A percentile compares a stretch with the other conserved stretches of the same genome.
These are phyloP conservation scores for Melanogaster broomeanus DNA, from an alignment of 768 basidiomycete species.

Conservation along the genomic window DNA sequence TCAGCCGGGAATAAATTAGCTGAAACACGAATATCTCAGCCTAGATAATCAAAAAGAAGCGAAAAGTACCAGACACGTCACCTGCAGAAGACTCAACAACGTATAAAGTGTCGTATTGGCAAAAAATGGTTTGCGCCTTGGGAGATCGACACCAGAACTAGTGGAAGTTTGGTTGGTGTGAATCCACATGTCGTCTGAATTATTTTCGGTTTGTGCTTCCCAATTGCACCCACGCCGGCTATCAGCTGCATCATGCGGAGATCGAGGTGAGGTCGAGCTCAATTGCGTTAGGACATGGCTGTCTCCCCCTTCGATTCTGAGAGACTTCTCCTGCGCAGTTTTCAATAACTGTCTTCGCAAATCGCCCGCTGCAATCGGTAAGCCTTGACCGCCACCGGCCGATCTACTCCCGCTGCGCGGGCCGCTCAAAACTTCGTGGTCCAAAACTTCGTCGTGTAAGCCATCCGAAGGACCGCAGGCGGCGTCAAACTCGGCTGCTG, in stretches of 20 bases:
- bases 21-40: constrained; percentile 34
- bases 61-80: constrained; percentile 25
- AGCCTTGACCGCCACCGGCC: constrained; percentile 41
- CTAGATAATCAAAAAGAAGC: neutral
- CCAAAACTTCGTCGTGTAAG: constrained; percentile 38
- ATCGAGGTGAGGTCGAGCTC: constrained; percentile 9
- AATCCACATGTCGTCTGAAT: constrained; percentile 59
- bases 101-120: constrained; percentile 93
- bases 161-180: constrained; percentile 34
- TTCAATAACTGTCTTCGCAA: constrained; percentile 79
- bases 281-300: constrained; percentile 27
- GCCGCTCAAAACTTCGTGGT: constrained; percentile 24
- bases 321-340: constrained; percentile 64
- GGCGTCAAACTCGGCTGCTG: constrained; percentile 65
- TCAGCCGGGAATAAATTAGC: constrained; percentile 87
- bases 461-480: constrained; percentile 59
- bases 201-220: constrained; percentile 1
- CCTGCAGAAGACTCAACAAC: constrained; percentile 86
- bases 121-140: constrained; percentile 69
- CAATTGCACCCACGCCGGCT: neutral
- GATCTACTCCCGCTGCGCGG: constrained; percentile 44
- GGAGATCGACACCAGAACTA: constrained; percentile 29
- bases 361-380: constrained; percentile 62
- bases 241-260: constrained; percentile 5
- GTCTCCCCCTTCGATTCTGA: constrained; percentile 30